A percentile compares a stretch with the other conserved stretches of the same genome.
Conservation (phyloP, 176 grass and related monocot genomes). For the Phoenix dactylifera region DNA sequence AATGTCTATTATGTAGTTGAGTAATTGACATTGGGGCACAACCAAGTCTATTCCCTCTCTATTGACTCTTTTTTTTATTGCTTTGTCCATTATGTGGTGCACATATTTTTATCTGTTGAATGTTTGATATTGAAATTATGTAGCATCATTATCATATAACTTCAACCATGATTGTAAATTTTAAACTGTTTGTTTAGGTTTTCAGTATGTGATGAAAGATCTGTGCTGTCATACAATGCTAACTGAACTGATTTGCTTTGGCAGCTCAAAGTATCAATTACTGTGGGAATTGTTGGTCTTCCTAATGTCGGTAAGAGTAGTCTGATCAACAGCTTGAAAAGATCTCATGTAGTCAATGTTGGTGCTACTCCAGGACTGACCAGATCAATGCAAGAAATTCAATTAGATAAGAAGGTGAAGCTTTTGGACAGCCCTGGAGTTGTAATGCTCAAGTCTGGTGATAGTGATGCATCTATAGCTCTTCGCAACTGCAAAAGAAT, state of each 20-base stretch:
- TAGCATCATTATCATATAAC: no score
- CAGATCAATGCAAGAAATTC: slow-evolving; percentile 90
- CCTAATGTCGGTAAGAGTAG: slow-evolving; percentile 99
- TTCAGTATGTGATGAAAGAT: no score
- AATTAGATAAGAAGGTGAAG: slow-evolving; percentile 95
- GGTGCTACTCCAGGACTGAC: slow-evolving; percentile 87
- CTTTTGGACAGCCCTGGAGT: slow-evolving; percentile 92
- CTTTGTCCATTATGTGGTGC: no score
- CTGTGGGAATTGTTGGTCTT: slow-evolving; percentile 88
- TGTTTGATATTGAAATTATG: no score
- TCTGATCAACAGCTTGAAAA: slow-evolving; percentile 96
- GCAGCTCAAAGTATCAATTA: slow-evolving; percentile 91
- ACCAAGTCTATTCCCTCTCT: no score
- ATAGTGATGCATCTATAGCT: slow-evolving; percentile 50
- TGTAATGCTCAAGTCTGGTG: slow-evolving; percentile 82
- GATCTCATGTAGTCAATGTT: slow-evolving; percentile 79
- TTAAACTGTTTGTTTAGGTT: no score
- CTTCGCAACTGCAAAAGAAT: slow-evolving; percentile 89
- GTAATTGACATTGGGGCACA: no score
- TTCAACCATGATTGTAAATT: no score
- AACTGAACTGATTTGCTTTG: slow-evolving; percentile 15
- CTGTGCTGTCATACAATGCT: neutral
- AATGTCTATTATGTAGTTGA: no score
- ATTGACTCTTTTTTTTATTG: no score
- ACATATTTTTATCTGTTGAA: no score